Percentiles rank a stretch among this genome's conserved stretches.
These are phyloP conservation scores for Heteromeles arbutifolia DNA, from an alignment of 306 rosid genomes.

Conservation along the genomic window DNA sequence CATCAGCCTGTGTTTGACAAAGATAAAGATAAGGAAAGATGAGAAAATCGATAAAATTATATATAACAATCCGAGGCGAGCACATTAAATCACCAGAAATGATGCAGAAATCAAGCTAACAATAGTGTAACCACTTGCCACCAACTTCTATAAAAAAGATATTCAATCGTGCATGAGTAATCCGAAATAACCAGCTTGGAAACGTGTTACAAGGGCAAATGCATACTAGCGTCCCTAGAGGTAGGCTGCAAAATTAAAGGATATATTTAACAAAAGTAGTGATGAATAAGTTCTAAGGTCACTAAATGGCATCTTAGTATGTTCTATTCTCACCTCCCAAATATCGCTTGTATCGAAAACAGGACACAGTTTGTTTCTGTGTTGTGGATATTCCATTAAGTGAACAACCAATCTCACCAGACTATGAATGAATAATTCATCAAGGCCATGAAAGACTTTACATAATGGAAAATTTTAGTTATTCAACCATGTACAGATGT, in stretches of 20 bases:
- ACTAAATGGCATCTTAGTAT: not conserved
- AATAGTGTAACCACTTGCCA: not conserved
- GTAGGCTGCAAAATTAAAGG: not conserved
- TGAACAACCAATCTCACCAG: not conserved
- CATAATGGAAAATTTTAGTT: not conserved
- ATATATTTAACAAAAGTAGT: not conserved
- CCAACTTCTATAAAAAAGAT: not conserved
- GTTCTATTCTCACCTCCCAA: too few relatives aligned
- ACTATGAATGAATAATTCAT: not conserved
- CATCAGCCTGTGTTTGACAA: slow-evolving; percentile 55
- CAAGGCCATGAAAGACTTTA: not conserved
- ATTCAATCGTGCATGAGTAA: not conserved
- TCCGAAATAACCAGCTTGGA: not conserved
- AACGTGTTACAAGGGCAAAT: not conserved
- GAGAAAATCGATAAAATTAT: slow-evolving; percentile 6
- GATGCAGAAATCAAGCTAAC: not conserved
- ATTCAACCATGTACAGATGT: not conserved
- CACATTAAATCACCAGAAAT: not conserved
- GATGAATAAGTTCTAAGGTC: not conserved
- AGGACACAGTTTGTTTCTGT: not conserved
- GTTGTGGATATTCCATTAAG: not conserved
- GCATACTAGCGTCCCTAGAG: not conserved
- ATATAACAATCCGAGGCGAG: not conserved
- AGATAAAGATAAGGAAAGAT: slow-evolving; percentile 4
- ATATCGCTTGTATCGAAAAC: too few relatives aligned